phyloP scores from a whole-genome alignment of 129 eudicot genomes.

The Centaurea solstitialis region DNA sequence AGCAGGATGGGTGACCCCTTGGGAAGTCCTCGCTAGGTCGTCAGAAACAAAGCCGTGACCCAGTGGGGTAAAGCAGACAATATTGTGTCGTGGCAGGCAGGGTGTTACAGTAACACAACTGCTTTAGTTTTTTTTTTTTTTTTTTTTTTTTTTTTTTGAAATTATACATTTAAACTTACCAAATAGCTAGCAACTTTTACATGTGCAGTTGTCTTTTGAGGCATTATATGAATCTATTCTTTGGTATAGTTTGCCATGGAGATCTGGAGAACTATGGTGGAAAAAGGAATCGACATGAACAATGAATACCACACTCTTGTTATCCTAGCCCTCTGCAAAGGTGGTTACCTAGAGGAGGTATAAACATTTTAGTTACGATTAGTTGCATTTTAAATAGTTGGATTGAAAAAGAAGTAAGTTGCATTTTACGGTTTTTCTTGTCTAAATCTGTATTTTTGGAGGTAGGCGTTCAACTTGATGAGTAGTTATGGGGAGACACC shows the following conservation, averaged over 20 bases:
- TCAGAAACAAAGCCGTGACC: no score
- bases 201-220: neutral
- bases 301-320: conserved; percentile 47
- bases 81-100: no score
- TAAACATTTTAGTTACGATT: neutral
- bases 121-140: neutral
- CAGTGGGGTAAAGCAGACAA: no score
- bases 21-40: no score
- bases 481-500: conserved; percentile 42
- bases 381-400: neutral
- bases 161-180: neutral
- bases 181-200: neutral
- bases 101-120: neutral
- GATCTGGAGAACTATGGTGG: conserved; percentile 69
- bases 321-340: conserved; percentile 71
- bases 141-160: no score
- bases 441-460: conserved; percentile 9
- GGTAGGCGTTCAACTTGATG: conserved; percentile 73
- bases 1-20: no score
- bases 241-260: conserved; percentile 77
- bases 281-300: conserved; percentile 50
- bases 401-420: conserved; percentile 5
- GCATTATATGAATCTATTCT: conserved; percentile 22
- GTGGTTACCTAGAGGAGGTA: conserved; percentile 89
- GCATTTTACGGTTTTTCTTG: neutral